Conservation (phyloP, 768 basidiomycete genomes). For the Collybiopsis luxurians region DNA sequence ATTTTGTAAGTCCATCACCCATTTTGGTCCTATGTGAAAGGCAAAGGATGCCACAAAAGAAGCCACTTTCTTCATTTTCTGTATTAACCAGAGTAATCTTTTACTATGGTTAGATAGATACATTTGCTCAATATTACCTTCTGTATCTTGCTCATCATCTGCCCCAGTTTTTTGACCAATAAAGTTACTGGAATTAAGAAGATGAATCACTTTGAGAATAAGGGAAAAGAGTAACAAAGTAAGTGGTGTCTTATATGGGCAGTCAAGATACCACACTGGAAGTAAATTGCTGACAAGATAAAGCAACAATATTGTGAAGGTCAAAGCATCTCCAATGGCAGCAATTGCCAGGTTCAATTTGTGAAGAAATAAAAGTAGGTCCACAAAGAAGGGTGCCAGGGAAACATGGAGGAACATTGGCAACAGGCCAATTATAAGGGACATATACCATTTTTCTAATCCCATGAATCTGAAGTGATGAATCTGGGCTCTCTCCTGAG, state of each 20-base stretch:
- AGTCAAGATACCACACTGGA: not conserved
- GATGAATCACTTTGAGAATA: not conserved
- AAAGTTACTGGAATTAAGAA: too few species aligned
- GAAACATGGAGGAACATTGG: slow-evolving; percentile 14
- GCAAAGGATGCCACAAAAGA: too few species aligned
- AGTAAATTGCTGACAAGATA: not conserved
- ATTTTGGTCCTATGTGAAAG: too few species aligned
- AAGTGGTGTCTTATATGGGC: not conserved
- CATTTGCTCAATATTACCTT: too few species aligned
- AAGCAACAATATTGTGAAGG: not conserved
- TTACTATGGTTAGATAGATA: too few species aligned
- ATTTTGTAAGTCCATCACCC: too few species aligned
- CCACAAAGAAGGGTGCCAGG: slow-evolving; percentile 11
- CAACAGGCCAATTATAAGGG: slow-evolving; percentile 13
- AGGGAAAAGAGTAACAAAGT: not conserved
- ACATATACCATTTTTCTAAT: slow-evolving; percentile 17
- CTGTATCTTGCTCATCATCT: too few species aligned
- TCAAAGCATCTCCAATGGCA: not conserved
- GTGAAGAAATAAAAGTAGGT: slow-evolving; percentile 8
- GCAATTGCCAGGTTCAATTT: not conserved
- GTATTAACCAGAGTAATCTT: too few species aligned
- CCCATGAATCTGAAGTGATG: slow-evolving; percentile 21
- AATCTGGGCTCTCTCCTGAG: slow-evolving; percentile 15
- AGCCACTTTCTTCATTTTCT: too few species aligned
- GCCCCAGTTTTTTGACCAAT: too few species aligned